These are phyloP conservation scores for Penicillium lividum DNA, from an alignment of 495 filamentous ascomycete genomes.

Conservation along the genomic window DNA sequence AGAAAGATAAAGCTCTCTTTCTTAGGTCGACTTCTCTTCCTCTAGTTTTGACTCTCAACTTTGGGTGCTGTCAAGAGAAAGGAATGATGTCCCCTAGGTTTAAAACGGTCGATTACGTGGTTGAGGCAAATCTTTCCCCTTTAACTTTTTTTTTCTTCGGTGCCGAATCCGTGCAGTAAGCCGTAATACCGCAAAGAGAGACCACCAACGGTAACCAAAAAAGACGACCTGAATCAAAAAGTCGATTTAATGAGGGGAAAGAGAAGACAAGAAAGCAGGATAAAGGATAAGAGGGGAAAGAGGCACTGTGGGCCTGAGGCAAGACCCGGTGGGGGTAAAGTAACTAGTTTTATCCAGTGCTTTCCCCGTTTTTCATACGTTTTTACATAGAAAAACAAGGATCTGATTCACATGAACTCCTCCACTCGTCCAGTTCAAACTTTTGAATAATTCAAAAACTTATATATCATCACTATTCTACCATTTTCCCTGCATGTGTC, in stretches of 20 bases:
- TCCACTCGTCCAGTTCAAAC: too few relatives aligned
- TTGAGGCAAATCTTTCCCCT: slow-evolving; percentile 34
- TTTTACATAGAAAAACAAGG: neutral
- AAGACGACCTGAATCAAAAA: neutral
- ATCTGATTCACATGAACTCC: too few relatives aligned
- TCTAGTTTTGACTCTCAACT: neutral
- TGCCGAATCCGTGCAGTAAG: slow-evolving; percentile 28
- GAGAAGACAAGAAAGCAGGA: slow-evolving; percentile 14
- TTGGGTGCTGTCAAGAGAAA: neutral
- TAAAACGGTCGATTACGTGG: slow-evolving; percentile 21
- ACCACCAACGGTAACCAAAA: neutral
- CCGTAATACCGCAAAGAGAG: slow-evolving; percentile 10
- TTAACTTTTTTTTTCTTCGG: slow-evolving; percentile 18
- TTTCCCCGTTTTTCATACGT: neutral
- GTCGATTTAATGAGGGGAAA: slow-evolving; percentile 2
- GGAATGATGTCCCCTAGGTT: neutral
- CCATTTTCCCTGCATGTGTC: neutral
- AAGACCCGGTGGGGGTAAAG: slow-evolving; percentile 10
- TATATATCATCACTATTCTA: too few relatives aligned
- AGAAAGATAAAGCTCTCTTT: neutral
- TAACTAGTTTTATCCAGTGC: neutral
- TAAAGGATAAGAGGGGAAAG: slow-evolving; percentile 30
- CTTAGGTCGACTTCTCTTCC: neutral
- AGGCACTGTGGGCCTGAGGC: slow-evolving; percentile 24
- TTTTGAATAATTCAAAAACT: too few relatives aligned